Evolutionary conservation across 1,139 yeast species (phyloP).

Genomic region (Saccharomyces hybrid): DNA sequence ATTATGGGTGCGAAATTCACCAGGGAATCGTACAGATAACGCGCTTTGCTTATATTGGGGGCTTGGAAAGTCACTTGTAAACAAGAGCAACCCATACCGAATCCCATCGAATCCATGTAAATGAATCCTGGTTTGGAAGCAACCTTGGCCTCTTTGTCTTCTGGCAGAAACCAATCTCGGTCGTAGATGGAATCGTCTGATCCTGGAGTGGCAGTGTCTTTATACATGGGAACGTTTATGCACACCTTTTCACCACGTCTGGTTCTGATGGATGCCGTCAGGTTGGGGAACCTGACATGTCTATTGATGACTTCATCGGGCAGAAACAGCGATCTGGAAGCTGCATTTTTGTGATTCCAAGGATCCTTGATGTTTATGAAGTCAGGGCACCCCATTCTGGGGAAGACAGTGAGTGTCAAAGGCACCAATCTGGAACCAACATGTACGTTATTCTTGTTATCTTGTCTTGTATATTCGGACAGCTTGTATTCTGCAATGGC

Average conservation of each 20-base stretch:
- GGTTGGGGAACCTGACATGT: slow-evolving; percentile 90
- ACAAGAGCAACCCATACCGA: slow-evolving; percentile 98
- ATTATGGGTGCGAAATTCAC: slow-evolving; percentile 82
- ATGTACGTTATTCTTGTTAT: slow-evolving; percentile 34
- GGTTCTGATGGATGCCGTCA: slow-evolving; percentile 85
- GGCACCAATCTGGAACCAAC: slow-evolving; percentile 36
- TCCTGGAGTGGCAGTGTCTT: slow-evolving; percentile 62
- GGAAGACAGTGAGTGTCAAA: slow-evolving; percentile 74
- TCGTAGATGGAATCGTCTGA: slow-evolving; percentile 58
- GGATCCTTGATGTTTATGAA: slow-evolving; percentile 67
- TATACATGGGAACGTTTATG: slow-evolving; percentile 78
- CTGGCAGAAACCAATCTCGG: slow-evolving; percentile 53
- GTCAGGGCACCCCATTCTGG: slow-evolving; percentile 71
- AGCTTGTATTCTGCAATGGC: slow-evolving; percentile 53
- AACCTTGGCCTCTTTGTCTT: slow-evolving; percentile 61
- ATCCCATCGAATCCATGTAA: slow-evolving; percentile 98
- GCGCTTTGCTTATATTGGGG: slow-evolving; percentile 59
- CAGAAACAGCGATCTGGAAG: slow-evolving; percentile 78
- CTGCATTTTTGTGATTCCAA: slow-evolving; percentile 41
- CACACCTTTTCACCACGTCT: slow-evolving; percentile 89
- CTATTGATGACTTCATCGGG: slow-evolving; percentile 95
- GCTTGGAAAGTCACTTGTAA: slow-evolving; percentile 93
- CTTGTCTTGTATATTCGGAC: slow-evolving; percentile 27
- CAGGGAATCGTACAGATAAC: slow-evolving; percentile 77
- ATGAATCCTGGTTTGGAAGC: slow-evolving; percentile 80